Conservation (phyloP, 2,329 filamentous ascomycete species). For the Nemania abortiva region DNA sequence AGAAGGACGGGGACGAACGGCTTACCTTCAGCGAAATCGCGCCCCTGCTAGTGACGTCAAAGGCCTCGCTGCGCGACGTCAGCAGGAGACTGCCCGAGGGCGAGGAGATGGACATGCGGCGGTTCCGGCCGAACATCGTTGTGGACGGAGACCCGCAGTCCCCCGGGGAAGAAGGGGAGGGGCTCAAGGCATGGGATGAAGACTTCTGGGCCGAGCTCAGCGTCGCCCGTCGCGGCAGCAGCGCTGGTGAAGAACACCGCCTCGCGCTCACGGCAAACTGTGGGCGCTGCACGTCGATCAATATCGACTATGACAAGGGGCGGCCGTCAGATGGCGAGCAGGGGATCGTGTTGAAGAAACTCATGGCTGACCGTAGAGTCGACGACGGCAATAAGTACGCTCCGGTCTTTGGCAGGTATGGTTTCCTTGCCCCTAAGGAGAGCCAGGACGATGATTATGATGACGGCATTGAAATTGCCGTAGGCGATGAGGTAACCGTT, state of each 20-base stretch:
- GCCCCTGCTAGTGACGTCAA: constrained; percentile 78
- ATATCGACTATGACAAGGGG: constrained; percentile 78
- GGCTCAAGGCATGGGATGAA: constrained; percentile 69
- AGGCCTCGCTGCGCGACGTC: constrained; percentile 77
- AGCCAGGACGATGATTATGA: constrained; percentile 32
- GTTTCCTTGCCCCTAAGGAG: constrained; percentile 61
- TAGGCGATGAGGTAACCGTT: constrained; percentile 69
- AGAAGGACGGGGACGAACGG: constrained; percentile 53
- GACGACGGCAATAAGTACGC: constrained; percentile 75
- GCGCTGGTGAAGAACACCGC: constrained; percentile 22
- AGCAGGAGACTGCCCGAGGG: constrained; percentile 65
- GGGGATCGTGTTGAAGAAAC: constrained; percentile 74
- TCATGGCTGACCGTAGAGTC: constrained; percentile 77
- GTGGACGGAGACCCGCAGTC: constrained; percentile 60
- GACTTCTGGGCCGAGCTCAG: constrained; percentile 77
- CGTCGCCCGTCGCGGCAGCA: constrained; percentile 48
- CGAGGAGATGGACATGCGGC: constrained; percentile 69
- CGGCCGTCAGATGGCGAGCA: constrained; percentile 66
- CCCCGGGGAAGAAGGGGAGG: constrained; percentile 13
- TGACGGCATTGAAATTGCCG: constrained; percentile 54
- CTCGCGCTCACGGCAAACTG: constrained; percentile 77
- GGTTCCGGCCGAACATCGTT: constrained; percentile 81
- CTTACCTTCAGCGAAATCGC: constrained; percentile 81
- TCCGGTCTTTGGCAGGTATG: constrained; percentile 80
- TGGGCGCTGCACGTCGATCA: constrained; percentile 74